Evolutionary conservation across 2,329 filamentous ascomycete species (phyloP), one percentile per base, ranked within the genome.

Genomic region (Lachnellula hyalina): DNA sequence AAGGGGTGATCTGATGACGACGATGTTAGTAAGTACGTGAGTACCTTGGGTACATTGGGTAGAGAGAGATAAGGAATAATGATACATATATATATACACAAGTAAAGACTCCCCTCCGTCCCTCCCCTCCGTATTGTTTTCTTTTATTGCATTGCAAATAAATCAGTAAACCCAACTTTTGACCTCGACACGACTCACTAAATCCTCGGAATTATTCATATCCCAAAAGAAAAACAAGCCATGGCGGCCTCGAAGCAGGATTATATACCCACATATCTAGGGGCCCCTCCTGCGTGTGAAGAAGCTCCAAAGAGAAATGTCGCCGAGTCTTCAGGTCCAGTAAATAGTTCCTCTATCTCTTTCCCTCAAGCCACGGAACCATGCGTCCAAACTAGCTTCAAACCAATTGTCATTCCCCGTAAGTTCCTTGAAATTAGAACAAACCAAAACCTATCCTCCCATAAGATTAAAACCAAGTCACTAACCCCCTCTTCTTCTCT

Each of bases 361-460:
- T 25, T n/a, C 3, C 25, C 23, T 6, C 44, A 32, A 32, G 12
- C 2, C 44, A 19, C 1, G 21, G 2, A 14, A 32, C 19, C 5
- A 25, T n/a, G 1, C 12, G n/a, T 46, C 5, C 5, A 25, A 25
- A 25, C 23, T 23, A 46, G 7, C 8, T 57, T 57, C 52, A 57
- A 52, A 21, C 52, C 52, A 14, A 54, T 57, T 14, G 55, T 57
- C 12, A 57, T 54, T 15, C 52, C 55, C 3, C 55, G 52, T 57
- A 52, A 2, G 46, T 45, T 40, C 9, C 19, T 21, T 3, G 3
- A 14, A 6, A 21, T 12, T 17, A 12, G 2, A 14, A 11, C 12
- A 28, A 21, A 17, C 21, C 12, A 28, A 21, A 17, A 21, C 19
- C n/a, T 9, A 1, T 12, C 7, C 3, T 25, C 12, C 5, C 1